phyloP scores from a whole-genome alignment of 2,329 filamentous ascomycete species.

The Tolypocladium ophioglossoides region DNA sequence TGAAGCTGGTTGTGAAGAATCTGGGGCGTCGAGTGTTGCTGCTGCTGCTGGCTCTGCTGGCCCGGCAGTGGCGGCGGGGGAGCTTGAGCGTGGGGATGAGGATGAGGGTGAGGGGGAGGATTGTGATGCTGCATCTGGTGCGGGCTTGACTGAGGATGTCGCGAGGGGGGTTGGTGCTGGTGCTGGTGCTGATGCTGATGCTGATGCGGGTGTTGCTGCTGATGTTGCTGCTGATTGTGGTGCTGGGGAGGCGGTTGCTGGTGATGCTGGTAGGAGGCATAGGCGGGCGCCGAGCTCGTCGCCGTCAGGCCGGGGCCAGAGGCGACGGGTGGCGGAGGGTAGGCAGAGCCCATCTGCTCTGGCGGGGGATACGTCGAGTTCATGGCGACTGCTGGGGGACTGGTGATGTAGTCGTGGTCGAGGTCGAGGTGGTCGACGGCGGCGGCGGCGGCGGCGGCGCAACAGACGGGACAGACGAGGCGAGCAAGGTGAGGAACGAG shows the following conservation, averaged over 20 bases:
- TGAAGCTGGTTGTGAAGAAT: background rate
- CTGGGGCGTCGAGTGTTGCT: background rate
- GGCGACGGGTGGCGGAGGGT: conserved; percentile 11
- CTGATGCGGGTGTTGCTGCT: conserved; percentile 7
- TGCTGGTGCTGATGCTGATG: conserved; percentile 12
- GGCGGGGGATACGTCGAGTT: conserved; percentile 19
- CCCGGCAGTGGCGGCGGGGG: background rate
- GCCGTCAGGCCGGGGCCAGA: conserved; percentile 7
- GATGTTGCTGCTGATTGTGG: conserved; percentile 9
- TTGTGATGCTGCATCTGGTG: conserved; percentile 1
- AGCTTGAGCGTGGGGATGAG: conserved; percentile 8
- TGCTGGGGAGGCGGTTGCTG: conserved; percentile 11
- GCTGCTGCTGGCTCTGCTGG: conserved; percentile 1
- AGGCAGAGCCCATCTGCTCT: conserved; percentile 17
- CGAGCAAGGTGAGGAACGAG: background rate
- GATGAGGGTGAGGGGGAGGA: conserved; percentile 9
- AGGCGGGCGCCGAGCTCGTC: conserved; percentile 3
- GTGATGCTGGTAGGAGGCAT: conserved; percentile 11
- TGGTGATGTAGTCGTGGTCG: background rate
- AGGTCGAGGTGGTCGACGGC: too few species aligned
- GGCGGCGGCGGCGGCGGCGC: background rate
- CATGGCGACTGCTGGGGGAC: conserved; percentile 10
- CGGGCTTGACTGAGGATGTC: conserved; percentile 11
- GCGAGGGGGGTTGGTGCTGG: conserved; percentile 8
- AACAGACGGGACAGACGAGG: background rate